Base-by-base conservation (phyloP, 2,329 filamentous ascomycete genomes). In the Magnaporthiopsis rhizophila region DNA sequence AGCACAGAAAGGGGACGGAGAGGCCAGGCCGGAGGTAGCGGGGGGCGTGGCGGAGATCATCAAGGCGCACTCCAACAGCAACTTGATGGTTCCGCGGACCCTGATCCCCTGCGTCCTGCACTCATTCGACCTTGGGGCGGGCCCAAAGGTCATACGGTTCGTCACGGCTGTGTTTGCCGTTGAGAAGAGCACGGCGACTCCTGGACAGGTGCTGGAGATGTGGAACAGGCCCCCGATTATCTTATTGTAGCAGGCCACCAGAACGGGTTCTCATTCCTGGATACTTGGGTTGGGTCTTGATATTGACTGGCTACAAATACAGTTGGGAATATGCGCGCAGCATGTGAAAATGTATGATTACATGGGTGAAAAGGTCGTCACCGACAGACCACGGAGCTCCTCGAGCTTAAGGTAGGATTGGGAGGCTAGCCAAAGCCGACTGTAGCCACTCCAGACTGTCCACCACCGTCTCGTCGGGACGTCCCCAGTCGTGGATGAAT, bases 21-120 rank as follows among this genome's bases (percentile, higher is more conserved):
- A 5, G 34, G n/a, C 11, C n/a, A 28, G 28, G 11, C 24, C n/a
- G 18, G 24, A 34, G 21, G 18, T 12, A 3, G 26, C 9, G 2
- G 21, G 15, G 53, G 28, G 56, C n/a, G 15, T n/a, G 38, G 28
- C 28, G 32, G 24, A 57, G 34, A 12, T 28, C 62, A 11, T 73
- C 61, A 71, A 71, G 59, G 69, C 71, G 3, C 72, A 73, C 63
- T 66, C 72, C n/a, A 74, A 74, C 66, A 73, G 72, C 3, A 74
- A 72, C 67, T 62, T 74, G 34, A 65, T 69, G 24, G 65, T 62
- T 30, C 69, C 69, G 62, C 65, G 71, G 36, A 72, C 69, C 7
- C 62, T 72, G 45, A 69, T 74, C 3, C 72, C 72, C 1, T 61
- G 64, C 15, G 67, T 66, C 2, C 13, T 45, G 3, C 62, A 57